Conservation (phyloP, 2,329 filamentous ascomycete species). For the Diplodia corticola region DNA sequence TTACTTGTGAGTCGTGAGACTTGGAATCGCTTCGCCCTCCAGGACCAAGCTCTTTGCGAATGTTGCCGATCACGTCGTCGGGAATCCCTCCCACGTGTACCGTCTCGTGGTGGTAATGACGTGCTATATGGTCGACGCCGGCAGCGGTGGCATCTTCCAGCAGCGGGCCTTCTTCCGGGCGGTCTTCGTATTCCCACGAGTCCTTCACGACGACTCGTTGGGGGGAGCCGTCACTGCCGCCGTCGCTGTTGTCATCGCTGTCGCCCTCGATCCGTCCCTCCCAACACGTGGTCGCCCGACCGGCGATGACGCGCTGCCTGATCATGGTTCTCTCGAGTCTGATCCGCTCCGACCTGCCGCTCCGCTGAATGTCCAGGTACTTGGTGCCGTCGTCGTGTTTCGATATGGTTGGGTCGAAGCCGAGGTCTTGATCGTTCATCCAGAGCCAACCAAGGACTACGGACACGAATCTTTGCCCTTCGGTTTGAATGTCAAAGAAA, state of each 20-base stretch:
- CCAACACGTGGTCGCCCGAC: not conserved
- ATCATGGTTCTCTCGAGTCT: not conserved
- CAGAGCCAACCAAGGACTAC: not conserved
- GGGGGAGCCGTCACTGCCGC: not conserved
- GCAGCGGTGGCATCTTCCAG: not conserved
- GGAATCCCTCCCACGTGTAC: not conserved
- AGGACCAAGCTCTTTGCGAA: not conserved
- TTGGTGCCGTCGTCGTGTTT: not conserved
- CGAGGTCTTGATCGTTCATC: not conserved
- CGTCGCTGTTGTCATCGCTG: too few relatives aligned
- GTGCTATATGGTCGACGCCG: not conserved
- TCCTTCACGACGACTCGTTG: not conserved
- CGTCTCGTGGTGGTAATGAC: not conserved
- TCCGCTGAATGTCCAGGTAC: not conserved
- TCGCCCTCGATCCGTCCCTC: not conserved
- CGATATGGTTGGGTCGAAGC: not conserved
- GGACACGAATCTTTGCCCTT: not conserved
- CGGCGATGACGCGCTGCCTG: not conserved
- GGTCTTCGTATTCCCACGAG: not conserved
- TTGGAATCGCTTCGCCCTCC: too few relatives aligned
- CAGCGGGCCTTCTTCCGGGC: not conserved
- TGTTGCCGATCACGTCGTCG: not conserved
- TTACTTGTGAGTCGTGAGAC: too few relatives aligned
- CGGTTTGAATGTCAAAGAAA: not conserved
- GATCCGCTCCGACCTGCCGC: not conserved